phyloP scores from a whole-genome alignment of 768 basidiomycete species.

The Hericium coralloides region DNA sequence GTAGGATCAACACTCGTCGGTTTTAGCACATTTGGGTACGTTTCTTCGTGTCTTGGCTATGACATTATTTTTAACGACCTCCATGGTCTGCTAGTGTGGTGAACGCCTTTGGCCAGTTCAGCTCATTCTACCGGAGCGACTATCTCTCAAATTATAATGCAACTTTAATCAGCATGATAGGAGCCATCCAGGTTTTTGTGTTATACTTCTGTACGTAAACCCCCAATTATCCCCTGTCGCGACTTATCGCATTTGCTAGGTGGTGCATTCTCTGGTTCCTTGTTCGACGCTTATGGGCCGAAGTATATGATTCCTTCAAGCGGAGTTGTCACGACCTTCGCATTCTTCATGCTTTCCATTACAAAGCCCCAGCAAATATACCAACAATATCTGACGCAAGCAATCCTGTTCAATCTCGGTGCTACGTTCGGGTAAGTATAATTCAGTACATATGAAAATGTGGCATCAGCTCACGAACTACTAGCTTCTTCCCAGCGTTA shows the following conservation, averaged over 20 bases:
- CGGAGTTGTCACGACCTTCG: conserved; percentile 16
- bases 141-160: not conserved
- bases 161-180: not conserved
- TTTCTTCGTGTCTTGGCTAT: conserved; percentile 7
- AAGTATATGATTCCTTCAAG: conserved; percentile 18
- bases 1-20: conserved; percentile 14
- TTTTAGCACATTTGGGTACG: conserved; percentile 15
- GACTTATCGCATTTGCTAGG: not conserved
- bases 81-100: not conserved
- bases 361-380: conserved; percentile 17
- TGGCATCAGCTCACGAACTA: not conserved
- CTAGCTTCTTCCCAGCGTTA: conserved; percentile 25
- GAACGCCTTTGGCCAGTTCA: not conserved
- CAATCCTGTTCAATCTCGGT: conserved; percentile 22
- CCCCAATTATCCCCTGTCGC: too few relatives aligned
- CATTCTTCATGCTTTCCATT: conserved; percentile 21
- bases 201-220: conserved; percentile 1
- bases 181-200: not conserved
- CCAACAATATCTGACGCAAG: conserved; percentile 24
- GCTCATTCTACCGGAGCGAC: conserved; percentile 7
- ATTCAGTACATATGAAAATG: not conserved
- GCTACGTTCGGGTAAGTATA: conserved; percentile 17
- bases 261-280: not conserved
- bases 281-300: not conserved
- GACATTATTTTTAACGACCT: not conserved